Evolutionary conservation across 176 grass and related monocot genomes (phyloP), one percentile per base, ranked within the genome.

Genomic region (Alloteropsis semialata): DNA sequence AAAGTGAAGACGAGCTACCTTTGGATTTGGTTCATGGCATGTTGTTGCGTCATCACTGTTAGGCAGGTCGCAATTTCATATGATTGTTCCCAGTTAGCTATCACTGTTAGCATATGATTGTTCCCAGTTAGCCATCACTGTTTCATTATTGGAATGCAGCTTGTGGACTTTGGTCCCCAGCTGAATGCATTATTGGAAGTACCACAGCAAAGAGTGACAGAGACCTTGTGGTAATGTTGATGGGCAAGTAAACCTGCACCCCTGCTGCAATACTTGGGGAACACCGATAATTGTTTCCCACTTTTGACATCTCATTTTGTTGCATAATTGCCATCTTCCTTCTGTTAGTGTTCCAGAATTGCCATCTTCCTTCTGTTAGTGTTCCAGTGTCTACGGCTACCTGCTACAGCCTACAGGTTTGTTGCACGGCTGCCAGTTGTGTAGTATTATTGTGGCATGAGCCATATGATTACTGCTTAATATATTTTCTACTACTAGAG

Each of bases 61-160:
- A 25, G 73, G 32, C 43, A 43, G n/a, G 32, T 61, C 8, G 33
- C 4, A 59, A 17, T 42, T 32, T 77, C 39, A 49, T 75, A 82
- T 50, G 33, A 49, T 39, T 10, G 21, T 81, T 49, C 9, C 38
- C 8, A 15, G 51, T 82, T 76, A 82, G 49, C 21, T 42, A 25
- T 80, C 27, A 10, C 22, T 41, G 44, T 55, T 24, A 48, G 75
- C 60, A 48, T 58, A 75, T 48, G 27, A 46, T 75, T 22, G 4
- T 75, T 74, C 15, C 3, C 21, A 77, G 69, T 81, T 74, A 68
- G 37, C 2, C 49, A 32, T 82, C 30, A 29, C 17, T 54, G 63
- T 62, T 76, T 42, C 72, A 77, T 30, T 77, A n/a, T n/a, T n/a
- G n/a, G n/a, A 69, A 76, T 74, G 25, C 39, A 45, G 2, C 41